A percentile compares a stretch with the other conserved stretches of the same genome.
These are phyloP conservation scores for Trypanosoma vivax DNA, from an alignment of 208 protist genomes.

Conservation along the genomic window DNA sequence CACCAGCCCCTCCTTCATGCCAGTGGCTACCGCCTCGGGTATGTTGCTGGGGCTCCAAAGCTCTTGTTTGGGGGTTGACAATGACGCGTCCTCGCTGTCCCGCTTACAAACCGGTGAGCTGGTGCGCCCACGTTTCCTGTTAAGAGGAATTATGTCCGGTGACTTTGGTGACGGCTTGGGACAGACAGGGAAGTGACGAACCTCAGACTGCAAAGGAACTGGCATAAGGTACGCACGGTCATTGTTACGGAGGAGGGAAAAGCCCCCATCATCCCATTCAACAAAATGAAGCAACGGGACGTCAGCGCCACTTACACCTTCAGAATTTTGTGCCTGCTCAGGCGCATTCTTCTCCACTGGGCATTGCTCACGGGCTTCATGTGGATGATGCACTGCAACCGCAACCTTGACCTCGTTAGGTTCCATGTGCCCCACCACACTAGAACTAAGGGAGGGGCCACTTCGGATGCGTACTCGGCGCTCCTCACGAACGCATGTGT, in stretches of 20 bases:
- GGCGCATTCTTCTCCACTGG: too few relatives aligned
- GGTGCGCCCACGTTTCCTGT: background rate
- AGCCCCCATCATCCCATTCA: conserved; percentile 63
- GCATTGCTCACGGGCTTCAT: too few relatives aligned
- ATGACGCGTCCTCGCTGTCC: background rate
- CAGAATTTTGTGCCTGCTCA: background rate
- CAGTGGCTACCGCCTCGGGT: conserved; percentile 1
- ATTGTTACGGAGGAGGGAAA: conserved; percentile 45
- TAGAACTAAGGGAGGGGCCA: conserved; percentile 25
- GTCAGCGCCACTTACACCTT: background rate
- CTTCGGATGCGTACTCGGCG: conserved; percentile 41
- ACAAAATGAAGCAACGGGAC: conserved; percentile 28
- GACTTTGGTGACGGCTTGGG: conserved; percentile 1
- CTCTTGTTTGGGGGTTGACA: background rate
- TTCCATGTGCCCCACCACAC: conserved; percentile 42
- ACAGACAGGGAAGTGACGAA: conserved; percentile 18
- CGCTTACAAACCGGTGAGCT: background rate
- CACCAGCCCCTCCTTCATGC: conserved; percentile 3
- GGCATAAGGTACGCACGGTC: conserved; percentile 38
- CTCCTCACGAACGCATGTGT: conserved; percentile 35
- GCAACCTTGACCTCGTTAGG: conserved; percentile 65
- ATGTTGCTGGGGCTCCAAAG: conserved; percentile 7
- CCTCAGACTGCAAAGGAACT: conserved; percentile 20
- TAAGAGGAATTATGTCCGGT: conserved; percentile 5
- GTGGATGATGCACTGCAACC: conserved; percentile 24